Evolutionary conservation across 2,329 filamentous ascomycete species (phyloP), one percentile per base, ranked within the genome.

Genomic region (Paradendryphiella salina): DNA sequence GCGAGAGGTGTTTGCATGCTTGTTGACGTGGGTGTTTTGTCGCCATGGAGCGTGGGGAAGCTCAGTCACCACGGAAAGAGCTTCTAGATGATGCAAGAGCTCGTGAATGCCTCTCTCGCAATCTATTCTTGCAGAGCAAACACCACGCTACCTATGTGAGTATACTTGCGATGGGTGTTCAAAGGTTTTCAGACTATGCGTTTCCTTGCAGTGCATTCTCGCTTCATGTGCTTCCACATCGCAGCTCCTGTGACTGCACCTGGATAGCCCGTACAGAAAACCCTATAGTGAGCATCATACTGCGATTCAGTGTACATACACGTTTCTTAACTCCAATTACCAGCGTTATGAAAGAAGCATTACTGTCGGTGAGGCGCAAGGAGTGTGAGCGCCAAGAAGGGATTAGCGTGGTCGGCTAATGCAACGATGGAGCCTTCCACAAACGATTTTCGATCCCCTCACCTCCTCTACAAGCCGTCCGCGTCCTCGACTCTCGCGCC

Each of bases 401-500:
- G 23, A 11, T 42, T 42, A 42, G 39, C 39, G 39, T 9, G 18
- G 32, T 37, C 21, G 32, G 42, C 42, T 45, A 45, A 36, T 26
- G 23, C 33, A 33, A 28, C n/a, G 42, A 33, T 36, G 29, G 34
- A 34, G 33, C 34, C 42, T 23, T 34, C 34, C 42, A 29, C 42
- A 45, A 13, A n/a, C 17, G 17, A 26, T 37, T 45, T 37, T 45
- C 31, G 17, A 44, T 20, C 18, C 42, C 38, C 45, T 39, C 43
- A 34, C 48, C 32, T 35, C 54, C 45, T 52, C 50, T 51, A 35
- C 59, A 64, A 70, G 65, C 63, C 64, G 56, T 64, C 60, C 61
- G 60, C 66, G 64, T 63, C 64, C 64, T 60, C 66, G 66, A 64
- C 57, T 61, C 63, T 64, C 63, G 64, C 68, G 64, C 63, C 59